Percentiles rank a stretch among this genome's conserved stretches.
Conservation (phyloP, 352 stramenopile genomes). For the Sclerospora graminicola region DNA sequence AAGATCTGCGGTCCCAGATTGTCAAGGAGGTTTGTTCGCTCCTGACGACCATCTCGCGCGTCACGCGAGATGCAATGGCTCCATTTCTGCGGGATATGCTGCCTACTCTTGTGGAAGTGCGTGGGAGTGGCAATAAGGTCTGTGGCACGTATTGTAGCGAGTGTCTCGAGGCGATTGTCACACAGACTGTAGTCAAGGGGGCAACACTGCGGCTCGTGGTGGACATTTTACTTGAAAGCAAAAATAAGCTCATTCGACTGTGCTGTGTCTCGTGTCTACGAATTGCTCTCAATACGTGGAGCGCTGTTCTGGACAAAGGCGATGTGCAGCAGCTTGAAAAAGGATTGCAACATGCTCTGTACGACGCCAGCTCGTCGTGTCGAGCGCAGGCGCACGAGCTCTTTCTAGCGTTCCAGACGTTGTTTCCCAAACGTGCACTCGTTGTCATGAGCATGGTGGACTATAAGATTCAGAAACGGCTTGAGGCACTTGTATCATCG, state of each 20-base stretch:
- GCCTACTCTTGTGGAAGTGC: constrained; percentile 64
- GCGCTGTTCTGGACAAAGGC: constrained; percentile 59
- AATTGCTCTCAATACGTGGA: constrained; percentile 48
- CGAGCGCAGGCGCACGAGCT: constrained; percentile 57
- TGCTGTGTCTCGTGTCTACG: constrained; percentile 61
- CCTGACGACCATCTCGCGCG: constrained; percentile 45
- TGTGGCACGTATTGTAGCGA: constrained; percentile 73
- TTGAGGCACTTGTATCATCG: constrained; percentile 45
- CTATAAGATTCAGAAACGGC: constrained; percentile 76
- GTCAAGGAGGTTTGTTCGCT: constrained; percentile 74
- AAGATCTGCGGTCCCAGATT: constrained; percentile 77
- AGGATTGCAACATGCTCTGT: constrained; percentile 56
- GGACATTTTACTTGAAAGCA: constrained; percentile 63
- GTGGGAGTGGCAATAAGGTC: constrained; percentile 75
- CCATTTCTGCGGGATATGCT: constrained; percentile 66
- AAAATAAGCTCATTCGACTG: constrained; percentile 74
- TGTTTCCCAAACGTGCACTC: constrained; percentile 67
- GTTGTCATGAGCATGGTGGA: constrained; percentile 59
- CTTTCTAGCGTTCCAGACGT: constrained; percentile 59
- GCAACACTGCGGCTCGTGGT: constrained; percentile 63
- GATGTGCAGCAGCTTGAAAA: constrained; percentile 77
- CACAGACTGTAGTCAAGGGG: constrained; percentile 62
- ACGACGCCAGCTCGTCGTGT: constrained; percentile 69
- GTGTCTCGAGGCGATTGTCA: constrained; percentile 57
- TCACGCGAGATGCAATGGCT: constrained; percentile 71